Evolutionary conservation across 2,329 filamentous ascomycete species (phyloP), one percentile per base, ranked within the genome.

Genomic region (Dactylellina cionopaga): DNA sequence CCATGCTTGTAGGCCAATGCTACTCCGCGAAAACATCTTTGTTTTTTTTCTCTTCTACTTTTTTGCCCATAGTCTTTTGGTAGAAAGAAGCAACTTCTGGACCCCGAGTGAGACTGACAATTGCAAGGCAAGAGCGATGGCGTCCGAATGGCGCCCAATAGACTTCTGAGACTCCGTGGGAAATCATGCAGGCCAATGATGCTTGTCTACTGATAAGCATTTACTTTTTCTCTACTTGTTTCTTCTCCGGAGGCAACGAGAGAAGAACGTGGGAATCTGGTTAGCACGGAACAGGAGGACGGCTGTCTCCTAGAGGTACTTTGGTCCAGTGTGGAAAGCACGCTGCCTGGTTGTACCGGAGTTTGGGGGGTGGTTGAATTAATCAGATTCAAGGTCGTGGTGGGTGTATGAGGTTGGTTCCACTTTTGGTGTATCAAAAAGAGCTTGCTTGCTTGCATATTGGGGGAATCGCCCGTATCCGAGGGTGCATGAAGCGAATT

Each of bases 171-270:
- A 52, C 35, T 19, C 13, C 37, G 46, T 37, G 63, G 22, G 37
- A 68, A 54, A 59, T 62, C 55, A 63, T 70, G 65, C 56, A 63
- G 49, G 65, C 56, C 56, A 70, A 56, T 56, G 56, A 60, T 70
- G 65, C 65, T 70, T 70, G 59, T 63, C 65, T 41, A 51, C 56
- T 56, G 65, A 70, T 70, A 70, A 70, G 65, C 65, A 63, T 63
- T 49, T 33, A 46, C 43, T 51, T 46, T 33, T 7, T 44, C 46
- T 58, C 41, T 39, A 7, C 31, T 7, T 15, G 31, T 51, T 69
- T 54, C 31, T 44, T 63, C 49, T 41, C 39, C 13, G 56, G 56
- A 51, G 56, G 37, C 47, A 25, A 63, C 51, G 59, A 54, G 46
- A 27, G 29, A 37, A 5, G 33, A 68, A 68, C 63, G 63, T 68